Evolutionary conservation across 1,139 yeast genomes (phyloP), one percentile per base, ranked within the genome.

Genomic region (Saccharomyces hybrid): DNA sequence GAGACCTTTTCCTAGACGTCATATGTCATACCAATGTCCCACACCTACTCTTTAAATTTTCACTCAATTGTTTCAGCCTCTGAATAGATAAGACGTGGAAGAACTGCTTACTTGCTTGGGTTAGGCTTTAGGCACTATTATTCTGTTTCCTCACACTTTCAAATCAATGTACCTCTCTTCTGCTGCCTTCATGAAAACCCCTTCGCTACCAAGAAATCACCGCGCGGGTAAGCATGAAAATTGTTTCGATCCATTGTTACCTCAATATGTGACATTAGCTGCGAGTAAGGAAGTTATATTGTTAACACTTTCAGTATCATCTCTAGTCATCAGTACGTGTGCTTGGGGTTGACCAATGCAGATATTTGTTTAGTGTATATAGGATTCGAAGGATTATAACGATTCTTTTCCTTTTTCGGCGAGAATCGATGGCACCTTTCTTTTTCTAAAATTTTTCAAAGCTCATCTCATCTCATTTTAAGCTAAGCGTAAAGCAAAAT

Each of bases 1-100:
- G 96, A 16, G 86, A 78, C 64, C 88, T 77, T 64, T 81, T 81
- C 59, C 77, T 68, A 2, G 77, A 68, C 71, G 71, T 72, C 62
- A 60, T 57, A 49, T 52, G 56, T 56, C 65, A 61, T 61, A 38
- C 13, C 44, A 38, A 38, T 38, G 23, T 20, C 16, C 44, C 44
- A 16, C 23, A 38, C 44, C 6, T 13, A 11, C 44, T 38, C 16
- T 38, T 16, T 16, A 16, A 38, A n/a, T 38, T 5, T 31, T n/a
- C 44, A 38, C 44, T 9, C 25, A 38, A 9, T 38, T 20, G 25
- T 16, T 9, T 38, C 8, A 38, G 44, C 25, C 44, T 38, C 44
- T 11, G 7, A 13, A 14, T 14, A 20, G 16, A 38, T 38, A 16
- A 16, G 5, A 38, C 13, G 25, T 38, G 25, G 44, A 38, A 16